Base-by-base conservation (phyloP, 1,139 yeast genomes). In the Debaryomyces fabryi region DNA sequence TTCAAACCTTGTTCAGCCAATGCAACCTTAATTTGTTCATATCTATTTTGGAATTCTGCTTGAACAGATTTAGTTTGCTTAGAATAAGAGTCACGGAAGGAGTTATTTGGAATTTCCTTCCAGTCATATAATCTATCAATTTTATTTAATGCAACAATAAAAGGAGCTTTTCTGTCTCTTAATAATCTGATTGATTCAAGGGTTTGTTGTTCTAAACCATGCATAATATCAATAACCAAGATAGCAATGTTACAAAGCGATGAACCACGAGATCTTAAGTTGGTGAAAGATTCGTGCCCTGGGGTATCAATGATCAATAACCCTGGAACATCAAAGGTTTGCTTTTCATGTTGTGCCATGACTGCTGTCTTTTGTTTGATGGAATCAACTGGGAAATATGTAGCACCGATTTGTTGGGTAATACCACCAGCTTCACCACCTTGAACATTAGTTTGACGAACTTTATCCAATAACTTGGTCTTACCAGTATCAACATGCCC, bases 371-470 rank as follows among this genome's bases (percentile, higher is more conserved):
- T 95, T 63, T 84, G 84, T 69, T 85, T 85, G 63, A 93, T 90
- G 37, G 98, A 90, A 30, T 88, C 96, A 59, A 93, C 92, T 51
- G 99, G 99, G 89, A 93, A 95, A 71, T 92, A 95, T 23, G 99
- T 95, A 46, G 99, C 99, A 83, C 99, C 99, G 67, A 93, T 93
- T 74, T 93, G 99, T 81, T 93, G 99, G 57, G 99, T 93, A 67
- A 93, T 95, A 79, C 99, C 99, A 78, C 99, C 99, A 49, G 99
- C 99, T 77, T 93, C 99, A 67, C 99, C 99, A 69, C 97, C 99
- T 78, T 93, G 99, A 52, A 93, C 99, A 63, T 93, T 93, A 43
- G 98, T 95, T 78, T 93, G 97, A 77, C 99, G 95, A 58, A 93
- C 85, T 72, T 93, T 95, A 68, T 93, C 99, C 67, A 93, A 80